Percentiles rank a stretch among this genome's conserved stretches.
Evolutionary conservation across 2,329 filamentous ascomycete species (phyloP).

Genomic region (Colletotrichum cereale): DNA sequence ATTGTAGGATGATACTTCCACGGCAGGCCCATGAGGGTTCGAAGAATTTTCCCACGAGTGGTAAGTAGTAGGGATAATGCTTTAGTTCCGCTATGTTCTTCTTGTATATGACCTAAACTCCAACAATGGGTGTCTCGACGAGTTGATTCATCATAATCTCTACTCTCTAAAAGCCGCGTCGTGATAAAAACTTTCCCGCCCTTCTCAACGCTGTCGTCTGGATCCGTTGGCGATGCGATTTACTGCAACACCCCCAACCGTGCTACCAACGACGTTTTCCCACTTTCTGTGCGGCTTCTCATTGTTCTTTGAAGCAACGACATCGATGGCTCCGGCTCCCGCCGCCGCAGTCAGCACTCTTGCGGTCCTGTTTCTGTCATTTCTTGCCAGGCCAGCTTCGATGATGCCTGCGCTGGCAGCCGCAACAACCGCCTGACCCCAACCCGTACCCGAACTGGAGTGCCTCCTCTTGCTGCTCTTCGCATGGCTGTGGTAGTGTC

Average conservation of each 20-base stretch:
- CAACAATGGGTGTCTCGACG: too few relatives aligned
- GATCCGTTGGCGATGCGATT: conserved; percentile 29
- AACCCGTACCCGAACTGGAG: conserved; percentile 4
- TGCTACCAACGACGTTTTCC: conserved; percentile 25
- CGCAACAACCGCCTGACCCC: conserved; percentile 28
- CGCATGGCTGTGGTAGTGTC: background rate
- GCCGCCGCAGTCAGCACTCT: conserved; percentile 32
- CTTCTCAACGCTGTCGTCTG: background rate
- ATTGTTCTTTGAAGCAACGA: conserved; percentile 11
- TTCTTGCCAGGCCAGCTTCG: conserved; percentile 20
- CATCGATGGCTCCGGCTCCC: conserved; percentile 25
- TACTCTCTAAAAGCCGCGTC: background rate
- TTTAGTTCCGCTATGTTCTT: background rate
- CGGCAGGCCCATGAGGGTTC: conserved; percentile 16
- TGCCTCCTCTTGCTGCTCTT: conserved; percentile 20
- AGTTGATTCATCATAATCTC: background rate
- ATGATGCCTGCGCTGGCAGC: conserved; percentile 33
- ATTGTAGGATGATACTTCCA: background rate
- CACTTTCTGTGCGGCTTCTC: conserved; percentile 21
- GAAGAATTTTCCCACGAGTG: conserved; percentile 9
- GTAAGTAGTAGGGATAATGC: background rate
- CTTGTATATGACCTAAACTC: background rate
- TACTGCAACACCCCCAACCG: conserved; percentile 13
- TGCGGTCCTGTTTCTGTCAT: conserved; percentile 21
- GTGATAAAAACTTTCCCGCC: rapidly evolving